phyloP scores from a whole-genome alignment of 1,139 yeast genomes.

The Candida labiduridarum region DNA sequence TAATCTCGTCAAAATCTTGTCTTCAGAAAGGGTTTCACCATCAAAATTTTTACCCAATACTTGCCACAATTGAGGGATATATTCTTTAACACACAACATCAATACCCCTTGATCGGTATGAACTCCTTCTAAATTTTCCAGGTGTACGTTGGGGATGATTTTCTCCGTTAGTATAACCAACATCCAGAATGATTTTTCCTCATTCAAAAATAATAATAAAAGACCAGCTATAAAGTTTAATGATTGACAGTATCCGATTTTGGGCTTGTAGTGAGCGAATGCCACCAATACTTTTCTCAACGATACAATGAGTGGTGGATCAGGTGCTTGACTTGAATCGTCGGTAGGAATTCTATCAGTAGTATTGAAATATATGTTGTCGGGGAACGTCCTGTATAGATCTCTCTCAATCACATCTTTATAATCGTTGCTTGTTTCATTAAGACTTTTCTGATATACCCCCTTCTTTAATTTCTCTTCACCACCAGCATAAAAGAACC shows the following conservation, averaged over 20 bases:
- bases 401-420: slow-evolving; percentile 94
- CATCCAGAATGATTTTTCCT: slow-evolving; percentile 95
- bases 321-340: slow-evolving; percentile 24
- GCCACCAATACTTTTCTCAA: slow-evolving; percentile 81
- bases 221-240: slow-evolving; percentile 90
- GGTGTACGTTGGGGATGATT: slow-evolving; percentile 90
- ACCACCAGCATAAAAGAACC: slow-evolving; percentile 98
- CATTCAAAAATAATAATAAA: slow-evolving; percentile 77
- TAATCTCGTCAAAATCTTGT: slow-evolving; percentile 64
- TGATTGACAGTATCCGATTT: slow-evolving; percentile 94
- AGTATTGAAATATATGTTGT: slow-evolving; percentile 69
- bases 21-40: slow-evolving; percentile 52
- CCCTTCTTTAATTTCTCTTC: slow-evolving; percentile 73
- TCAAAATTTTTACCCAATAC: slow-evolving; percentile 47
- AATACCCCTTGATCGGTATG: slow-evolving; percentile 94
- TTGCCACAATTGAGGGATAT: slow-evolving; percentile 81
- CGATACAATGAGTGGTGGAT: slow-evolving; percentile 67
- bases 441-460: slow-evolving; percentile 67
- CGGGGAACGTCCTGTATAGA: slow-evolving; percentile 91
- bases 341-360: slow-evolving; percentile 1
- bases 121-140: slow-evolving; percentile 88
- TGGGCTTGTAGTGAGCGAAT: slow-evolving; percentile 84
- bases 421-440: slow-evolving; percentile 66
- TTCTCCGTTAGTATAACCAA: slow-evolving; percentile 83
- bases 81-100: slow-evolving; percentile 82